Evolutionary conservation across 129 eudicot genomes (phyloP).

Genomic region (Heracleum sosnowskyi): DNA sequence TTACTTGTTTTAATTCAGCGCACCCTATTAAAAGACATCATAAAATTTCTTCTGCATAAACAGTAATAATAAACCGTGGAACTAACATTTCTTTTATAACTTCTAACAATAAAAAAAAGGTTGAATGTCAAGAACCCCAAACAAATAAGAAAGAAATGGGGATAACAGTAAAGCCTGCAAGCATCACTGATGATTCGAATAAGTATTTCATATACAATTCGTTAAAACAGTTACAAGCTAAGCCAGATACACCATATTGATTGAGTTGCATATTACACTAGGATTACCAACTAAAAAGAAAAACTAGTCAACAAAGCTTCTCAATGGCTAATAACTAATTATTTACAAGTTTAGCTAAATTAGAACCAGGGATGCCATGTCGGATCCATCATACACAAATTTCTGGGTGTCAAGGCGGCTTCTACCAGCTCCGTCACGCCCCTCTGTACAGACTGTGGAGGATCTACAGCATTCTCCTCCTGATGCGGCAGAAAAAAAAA

Average conservation of each 20-base stretch:
- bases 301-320: neutral
- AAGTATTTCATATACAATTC: neutral
- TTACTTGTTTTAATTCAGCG: too few relatives aligned
- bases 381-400: constrained; percentile 99
- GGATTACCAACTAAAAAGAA: neutral
- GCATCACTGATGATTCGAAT: neutral
- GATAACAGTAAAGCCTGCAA: neutral
- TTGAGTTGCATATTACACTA: neutral
- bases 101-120: too few relatives aligned
- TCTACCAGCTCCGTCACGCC: constrained; percentile 91
- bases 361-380: constrained; percentile 99
- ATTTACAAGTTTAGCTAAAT: constrained; percentile 1
- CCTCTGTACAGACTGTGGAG: constrained; percentile 93
- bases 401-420: constrained; percentile 84
- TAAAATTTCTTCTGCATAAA: neutral
- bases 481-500: constrained; percentile 8
- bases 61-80: neutral
- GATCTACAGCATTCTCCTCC: constrained; percentile 92
- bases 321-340: neutral
- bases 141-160: too few relatives aligned
- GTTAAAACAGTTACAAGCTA: neutral
- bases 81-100: neutral
- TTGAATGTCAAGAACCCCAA: too few relatives aligned
- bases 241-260: neutral
- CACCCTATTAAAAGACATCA: too few relatives aligned